Evolutionary conservation across 2,329 filamentous ascomycete genomes (phyloP).

Genomic region (Seiridium unicorne): DNA sequence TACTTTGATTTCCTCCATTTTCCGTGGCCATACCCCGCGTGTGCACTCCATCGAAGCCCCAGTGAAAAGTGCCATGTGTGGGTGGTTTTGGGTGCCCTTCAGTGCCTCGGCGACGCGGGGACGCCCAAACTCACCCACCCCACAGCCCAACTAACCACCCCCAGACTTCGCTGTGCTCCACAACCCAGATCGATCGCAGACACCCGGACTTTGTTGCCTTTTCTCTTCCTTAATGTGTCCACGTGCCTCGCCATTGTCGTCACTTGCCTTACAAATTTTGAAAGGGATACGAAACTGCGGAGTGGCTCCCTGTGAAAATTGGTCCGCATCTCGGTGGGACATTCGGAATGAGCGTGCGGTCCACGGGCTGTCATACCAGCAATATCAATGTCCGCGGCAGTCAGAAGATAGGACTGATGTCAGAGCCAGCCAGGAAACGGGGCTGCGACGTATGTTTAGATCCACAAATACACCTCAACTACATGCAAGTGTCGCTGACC

Average conservation of each 20-base stretch:
- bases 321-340: no score
- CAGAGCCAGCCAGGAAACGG: neutral
- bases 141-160: no score
- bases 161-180: no score
- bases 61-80: no score
- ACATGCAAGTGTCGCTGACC: neutral
- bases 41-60: no score
- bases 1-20: no score
- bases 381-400: neutral
- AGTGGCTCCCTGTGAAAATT: neutral
- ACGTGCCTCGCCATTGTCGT: neutral
- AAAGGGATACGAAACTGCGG: slow-evolving; percentile 1
- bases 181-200: no score
- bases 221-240: neutral
- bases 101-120: no score
- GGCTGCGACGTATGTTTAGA: neutral
- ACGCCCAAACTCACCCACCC: no score
- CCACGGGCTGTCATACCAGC: neutral
- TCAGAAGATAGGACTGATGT: neutral
- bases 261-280: neutral
- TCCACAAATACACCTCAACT: neutral
- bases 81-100: no score
- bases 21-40: no score
- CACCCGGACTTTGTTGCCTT: neutral
- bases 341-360: no score